Evolutionary conservation across 371 early-diverging fungal species (phyloP), one percentile per base, ranked within the genome.

Genomic region (Saksenaea oblongispora): DNA sequence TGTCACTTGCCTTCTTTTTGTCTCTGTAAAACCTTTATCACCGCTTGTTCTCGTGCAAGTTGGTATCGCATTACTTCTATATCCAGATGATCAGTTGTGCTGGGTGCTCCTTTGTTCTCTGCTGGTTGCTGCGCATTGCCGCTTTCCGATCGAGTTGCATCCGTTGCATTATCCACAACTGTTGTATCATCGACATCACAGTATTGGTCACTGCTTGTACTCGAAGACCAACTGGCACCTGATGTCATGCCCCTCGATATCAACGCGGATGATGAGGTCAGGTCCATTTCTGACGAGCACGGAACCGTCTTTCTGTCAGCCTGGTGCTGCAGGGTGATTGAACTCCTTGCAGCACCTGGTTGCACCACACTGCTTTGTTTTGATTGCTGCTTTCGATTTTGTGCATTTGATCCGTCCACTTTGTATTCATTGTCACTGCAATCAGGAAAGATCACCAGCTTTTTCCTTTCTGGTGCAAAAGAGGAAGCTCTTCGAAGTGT

Each of bases 1-100:
- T 9, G 34, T 2, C 2, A 27, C 24, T 65, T 62, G 72, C 77
- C 77, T 75, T 78, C 75, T 75, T 78, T 78, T 47, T 78, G 79
- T 15, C 71, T 65, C 47, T 78, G 79, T 31, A 78, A 70, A 39
- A 72, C 73, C 42, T 73, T 71, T 5, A 73, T 70, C 5, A 71
- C 67, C 17, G 75, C 75, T n/a, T 64, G 69, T 64, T 78, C 79
- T 55, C 70, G 72, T 28, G 74, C 78, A n/a, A 78, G 60, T 18
- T 61, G 11, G n/a, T 11, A 39, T 2, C n/a, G 39, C 39, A 39
- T 14, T n/a, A n/a, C 39, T 39, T 39, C 36, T 13, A 36, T 36
- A 8, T 13, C n/a, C 39, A 14, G 15, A 5, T 39, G 39, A 39
- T 39, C 39, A 39, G 1, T 39, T 31, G 31, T 31, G 31, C 7